Evolutionary conservation across 2,329 filamentous ascomycete species (phyloP).

Genomic region (Hysterium pulicare): DNA sequence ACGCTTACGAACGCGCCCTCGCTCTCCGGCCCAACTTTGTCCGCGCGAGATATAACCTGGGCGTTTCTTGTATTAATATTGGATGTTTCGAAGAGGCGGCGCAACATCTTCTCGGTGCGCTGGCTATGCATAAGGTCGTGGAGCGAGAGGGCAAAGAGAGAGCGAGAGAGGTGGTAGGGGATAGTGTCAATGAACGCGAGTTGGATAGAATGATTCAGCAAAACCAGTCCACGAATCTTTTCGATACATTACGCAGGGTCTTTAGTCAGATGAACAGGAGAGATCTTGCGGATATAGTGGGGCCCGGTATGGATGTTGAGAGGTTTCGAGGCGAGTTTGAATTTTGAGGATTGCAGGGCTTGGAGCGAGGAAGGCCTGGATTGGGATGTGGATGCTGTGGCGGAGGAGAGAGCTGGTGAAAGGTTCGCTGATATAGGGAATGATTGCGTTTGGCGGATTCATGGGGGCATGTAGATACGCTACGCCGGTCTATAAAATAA

Average conservation of each 20-base stretch:
- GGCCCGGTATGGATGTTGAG: conserved; percentile 86
- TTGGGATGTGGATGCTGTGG: not conserved
- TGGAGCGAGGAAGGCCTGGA: not conserved
- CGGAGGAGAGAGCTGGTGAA: conserved; percentile 1
- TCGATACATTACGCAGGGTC: conserved; percentile 90
- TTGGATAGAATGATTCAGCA: conserved; percentile 87
- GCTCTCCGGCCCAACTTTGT: conserved; percentile 94
- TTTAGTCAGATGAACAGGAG: conserved; percentile 92
- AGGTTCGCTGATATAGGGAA: not conserved
- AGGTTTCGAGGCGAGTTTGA: conserved; percentile 88
- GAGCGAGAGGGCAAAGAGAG: conserved; percentile 80
- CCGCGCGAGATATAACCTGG: conserved; percentile 92
- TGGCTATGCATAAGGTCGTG: conserved; percentile 93
- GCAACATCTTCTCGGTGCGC: conserved; percentile 82
- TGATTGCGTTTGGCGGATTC: conserved; percentile 1
- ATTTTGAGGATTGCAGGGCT: conserved; percentile 51
- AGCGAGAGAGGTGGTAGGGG: conserved; percentile 72
- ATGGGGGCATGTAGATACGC: conserved; percentile 1
- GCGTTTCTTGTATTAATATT: conserved; percentile 95
- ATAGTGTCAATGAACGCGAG: conserved; percentile 62
- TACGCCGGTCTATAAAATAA: no score
- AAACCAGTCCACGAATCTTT: conserved; percentile 94
- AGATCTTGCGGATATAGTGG: conserved; percentile 83
- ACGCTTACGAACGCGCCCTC: conserved; percentile 90
- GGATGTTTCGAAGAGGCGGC: conserved; percentile 92